Conservation (phyloP, 371 early-diverging fungal species). For the Paraphysoderma sedebokerense region DNA sequence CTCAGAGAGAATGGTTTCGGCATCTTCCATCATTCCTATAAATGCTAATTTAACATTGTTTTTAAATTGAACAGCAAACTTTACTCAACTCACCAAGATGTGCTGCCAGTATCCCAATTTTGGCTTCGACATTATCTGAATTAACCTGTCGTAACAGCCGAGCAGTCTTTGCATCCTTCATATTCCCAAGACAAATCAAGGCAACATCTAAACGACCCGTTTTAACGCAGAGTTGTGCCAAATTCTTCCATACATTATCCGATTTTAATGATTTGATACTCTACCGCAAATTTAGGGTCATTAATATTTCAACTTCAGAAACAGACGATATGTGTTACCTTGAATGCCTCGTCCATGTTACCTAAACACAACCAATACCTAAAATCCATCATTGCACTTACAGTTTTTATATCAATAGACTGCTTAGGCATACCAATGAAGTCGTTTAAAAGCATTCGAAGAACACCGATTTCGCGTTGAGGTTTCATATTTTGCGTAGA, state of each 20-base stretch:
- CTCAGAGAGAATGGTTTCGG: background rate
- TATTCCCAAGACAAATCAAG: conserved; percentile 17
- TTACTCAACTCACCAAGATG: no score
- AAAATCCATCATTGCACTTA: conserved; percentile 27
- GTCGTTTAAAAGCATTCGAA: no score
- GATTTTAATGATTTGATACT: conserved; percentile 19
- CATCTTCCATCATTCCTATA: conserved; percentile 10
- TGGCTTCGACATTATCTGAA: conserved; percentile 5
- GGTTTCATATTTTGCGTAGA: no score
- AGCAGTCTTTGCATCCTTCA: conserved; percentile 18
- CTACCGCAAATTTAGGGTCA: background rate
- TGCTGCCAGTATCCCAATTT: conserved; percentile 12
- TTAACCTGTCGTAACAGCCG: conserved; percentile 3
- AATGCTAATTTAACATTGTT: no score
- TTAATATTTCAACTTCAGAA: no score
- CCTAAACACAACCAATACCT: conserved; percentile 19
- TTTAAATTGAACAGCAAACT: no score
- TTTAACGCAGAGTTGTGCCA: conserved; percentile 26
- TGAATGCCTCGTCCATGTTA: conserved; percentile 24
- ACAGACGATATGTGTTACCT: conserved; percentile 16
- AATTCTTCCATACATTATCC: conserved; percentile 21
- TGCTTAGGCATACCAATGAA: no score
- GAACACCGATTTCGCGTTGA: no score
- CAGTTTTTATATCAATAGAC: no score
- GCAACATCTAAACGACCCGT: conserved; percentile 16